These are phyloP conservation scores for Nitzschia sp. DNA, from an alignment of 108 stramenopile genomes.

Conservation along the genomic window DNA sequence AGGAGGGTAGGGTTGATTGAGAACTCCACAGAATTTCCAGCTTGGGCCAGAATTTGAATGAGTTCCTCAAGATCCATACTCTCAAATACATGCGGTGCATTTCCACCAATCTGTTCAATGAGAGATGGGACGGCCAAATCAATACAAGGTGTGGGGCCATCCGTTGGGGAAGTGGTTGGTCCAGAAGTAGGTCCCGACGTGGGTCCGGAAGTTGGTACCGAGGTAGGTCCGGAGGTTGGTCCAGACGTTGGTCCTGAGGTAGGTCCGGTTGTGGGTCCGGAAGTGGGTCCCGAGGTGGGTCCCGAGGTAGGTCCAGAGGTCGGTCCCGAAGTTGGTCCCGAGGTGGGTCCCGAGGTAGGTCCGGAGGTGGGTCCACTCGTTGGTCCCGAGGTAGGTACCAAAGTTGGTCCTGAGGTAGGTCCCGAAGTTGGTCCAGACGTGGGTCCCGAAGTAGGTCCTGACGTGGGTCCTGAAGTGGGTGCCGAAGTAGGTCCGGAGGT, in stretches of 20 bases:
- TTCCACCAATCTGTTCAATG: no score
- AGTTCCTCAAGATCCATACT: no score
- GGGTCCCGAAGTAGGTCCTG: constrained; percentile 4
- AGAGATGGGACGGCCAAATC: no score
- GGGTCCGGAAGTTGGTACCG: constrained; percentile 17
- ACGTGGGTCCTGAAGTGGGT: neutral
- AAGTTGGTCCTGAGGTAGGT: neutral
- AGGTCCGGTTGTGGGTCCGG: constrained; percentile 17
- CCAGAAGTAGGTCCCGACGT: constrained; percentile 23
- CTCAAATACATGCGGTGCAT: no score
- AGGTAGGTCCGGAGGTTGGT: constrained; percentile 14
- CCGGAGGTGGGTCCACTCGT: constrained; percentile 6
- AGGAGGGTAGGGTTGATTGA: no score
- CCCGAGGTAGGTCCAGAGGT: constrained; percentile 11
- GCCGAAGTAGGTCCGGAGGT: constrained; percentile 2
- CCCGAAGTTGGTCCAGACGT: constrained; percentile 2
- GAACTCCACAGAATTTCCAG: no score
- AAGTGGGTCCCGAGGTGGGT: constrained; percentile 9
- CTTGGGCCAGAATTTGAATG: no score
- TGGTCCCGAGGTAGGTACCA: constrained; percentile 9
- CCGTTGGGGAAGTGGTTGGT: constrained; percentile 19
- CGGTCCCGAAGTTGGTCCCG: constrained; percentile 8
- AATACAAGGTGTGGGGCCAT: constrained; percentile 10
- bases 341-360: constrained; percentile 12
- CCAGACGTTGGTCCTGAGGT: constrained; percentile 10